Evolutionary conservation across 1,139 yeast species (phyloP).

Genomic region (Debaryomycetaceae sp.): DNA sequence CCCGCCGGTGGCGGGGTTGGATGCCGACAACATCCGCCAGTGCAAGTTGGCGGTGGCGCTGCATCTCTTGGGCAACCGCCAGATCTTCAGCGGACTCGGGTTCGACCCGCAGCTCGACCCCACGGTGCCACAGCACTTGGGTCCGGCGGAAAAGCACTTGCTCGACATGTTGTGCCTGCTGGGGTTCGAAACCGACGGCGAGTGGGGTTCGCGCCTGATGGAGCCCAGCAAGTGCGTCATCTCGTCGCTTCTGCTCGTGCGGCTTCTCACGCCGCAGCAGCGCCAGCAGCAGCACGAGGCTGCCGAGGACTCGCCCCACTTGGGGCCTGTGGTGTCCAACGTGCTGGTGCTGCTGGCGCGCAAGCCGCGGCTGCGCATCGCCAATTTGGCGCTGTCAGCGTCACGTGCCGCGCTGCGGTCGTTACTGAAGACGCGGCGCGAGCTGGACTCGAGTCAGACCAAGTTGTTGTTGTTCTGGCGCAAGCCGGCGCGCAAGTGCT

Average conservation of each 20-base stretch:
- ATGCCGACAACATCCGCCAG: slow-evolving; percentile 50
- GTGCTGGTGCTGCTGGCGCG: slow-evolving; percentile 36
- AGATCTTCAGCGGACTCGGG: slow-evolving; percentile 73
- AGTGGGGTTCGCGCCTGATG: slow-evolving; percentile 84
- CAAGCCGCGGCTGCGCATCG: slow-evolving; percentile 42
- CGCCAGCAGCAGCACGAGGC: slow-evolving; percentile 14
- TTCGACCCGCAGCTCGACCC: slow-evolving; percentile 27
- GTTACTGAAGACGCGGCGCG: slow-evolving; percentile 30
- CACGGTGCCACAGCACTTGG: slow-evolving; percentile 46
- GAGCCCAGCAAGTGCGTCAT: slow-evolving; percentile 87
- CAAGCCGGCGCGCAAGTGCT: slow-evolving; percentile 97
- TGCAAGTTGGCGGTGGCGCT: slow-evolving; percentile 65
- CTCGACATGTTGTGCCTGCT: slow-evolving; percentile 93
- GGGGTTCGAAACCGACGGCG: slow-evolving; percentile 66
- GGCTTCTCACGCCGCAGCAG: slow-evolving; percentile 40
- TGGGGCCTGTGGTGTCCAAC: slow-evolving; percentile 45
- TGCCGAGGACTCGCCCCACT: slow-evolving; percentile 46
- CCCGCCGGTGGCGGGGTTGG: slow-evolving; percentile 59
- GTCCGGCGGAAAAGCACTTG: slow-evolving; percentile 92
- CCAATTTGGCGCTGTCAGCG: slow-evolving; percentile 39
- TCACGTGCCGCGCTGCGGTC: slow-evolving; percentile 53
- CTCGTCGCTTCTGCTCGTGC: slow-evolving; percentile 77
- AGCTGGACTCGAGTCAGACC: slow-evolving; percentile 41
- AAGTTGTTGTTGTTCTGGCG: slow-evolving; percentile 92
- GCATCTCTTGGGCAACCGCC: slow-evolving; percentile 46